Conservation (phyloP, 2,329 filamentous ascomycete species). For the Ophiobolus disseminans region DNA sequence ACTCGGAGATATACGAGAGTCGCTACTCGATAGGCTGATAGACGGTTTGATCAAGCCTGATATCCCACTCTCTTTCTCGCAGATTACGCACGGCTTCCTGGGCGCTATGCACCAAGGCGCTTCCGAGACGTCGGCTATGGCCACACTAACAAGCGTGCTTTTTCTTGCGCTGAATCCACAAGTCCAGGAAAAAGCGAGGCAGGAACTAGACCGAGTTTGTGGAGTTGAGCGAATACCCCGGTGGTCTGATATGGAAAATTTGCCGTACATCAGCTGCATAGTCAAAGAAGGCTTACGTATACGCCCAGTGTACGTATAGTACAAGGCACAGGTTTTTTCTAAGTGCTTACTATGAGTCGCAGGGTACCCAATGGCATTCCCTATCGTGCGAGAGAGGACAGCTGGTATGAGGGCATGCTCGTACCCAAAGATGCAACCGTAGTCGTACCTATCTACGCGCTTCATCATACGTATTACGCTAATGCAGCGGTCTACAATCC, state of each 20-base stretch:
- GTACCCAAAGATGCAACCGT: slow-evolving; percentile 28
- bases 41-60: background rate
- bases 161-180: background rate
- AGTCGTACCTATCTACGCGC: slow-evolving; percentile 25
- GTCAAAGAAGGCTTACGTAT: slow-evolving; percentile 19
- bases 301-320: slow-evolving; percentile 11
- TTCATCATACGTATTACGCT: slow-evolving; percentile 15
- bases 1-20: background rate
- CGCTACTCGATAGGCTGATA: background rate
- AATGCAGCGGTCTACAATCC: slow-evolving; percentile 40
- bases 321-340: background rate
- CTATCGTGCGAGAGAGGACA: slow-evolving; percentile 9
- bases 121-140: background rate
- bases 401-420: slow-evolving; percentile 25
- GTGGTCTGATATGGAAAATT: background rate
- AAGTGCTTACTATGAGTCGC: background rate
- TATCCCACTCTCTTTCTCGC: background rate
- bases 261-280: slow-evolving; percentile 26
- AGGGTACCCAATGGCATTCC: background rate
- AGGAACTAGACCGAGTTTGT: background rate
- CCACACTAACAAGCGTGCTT: background rate
- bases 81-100: background rate
- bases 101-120: background rate
- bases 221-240: background rate
- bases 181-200: background rate